Conservation (phyloP, 495 filamentous ascomycete genomes). For the Neurospora cerealis region DNA sequence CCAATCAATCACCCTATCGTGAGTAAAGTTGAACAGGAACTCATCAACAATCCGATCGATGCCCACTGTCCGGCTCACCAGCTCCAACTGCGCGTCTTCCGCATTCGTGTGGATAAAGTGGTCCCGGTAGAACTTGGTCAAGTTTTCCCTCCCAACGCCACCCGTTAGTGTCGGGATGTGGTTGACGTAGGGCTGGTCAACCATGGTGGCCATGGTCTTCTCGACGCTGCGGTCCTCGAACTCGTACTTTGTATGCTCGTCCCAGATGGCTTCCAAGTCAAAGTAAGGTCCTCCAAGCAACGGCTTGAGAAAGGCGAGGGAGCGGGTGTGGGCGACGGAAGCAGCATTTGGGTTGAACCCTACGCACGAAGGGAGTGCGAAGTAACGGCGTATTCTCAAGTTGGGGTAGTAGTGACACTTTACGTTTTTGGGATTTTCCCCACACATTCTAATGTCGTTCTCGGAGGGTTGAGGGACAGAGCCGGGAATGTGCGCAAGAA, state of each 20-base stretch:
- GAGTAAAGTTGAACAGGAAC: conserved; percentile 54
- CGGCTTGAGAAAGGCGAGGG: conserved; percentile 41
- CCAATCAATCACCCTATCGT: conserved; percentile 67
- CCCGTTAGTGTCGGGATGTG: conserved; percentile 55
- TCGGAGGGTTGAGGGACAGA: background rate
- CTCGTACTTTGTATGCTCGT: conserved; percentile 46
- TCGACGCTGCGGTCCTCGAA: conserved; percentile 44
- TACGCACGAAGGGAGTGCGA: conserved; percentile 31
- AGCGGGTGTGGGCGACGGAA: conserved; percentile 41
- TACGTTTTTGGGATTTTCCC: background rate
- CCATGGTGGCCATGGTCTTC: conserved; percentile 50
- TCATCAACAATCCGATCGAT: conserved; percentile 49
- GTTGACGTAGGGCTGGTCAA: conserved; percentile 50
- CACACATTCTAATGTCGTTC: background rate
- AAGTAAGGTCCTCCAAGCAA: conserved; percentile 43
- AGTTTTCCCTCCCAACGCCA: conserved; percentile 55
- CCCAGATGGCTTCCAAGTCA: conserved; percentile 52
- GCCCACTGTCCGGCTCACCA: conserved; percentile 61
- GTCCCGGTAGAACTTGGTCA: conserved; percentile 64
- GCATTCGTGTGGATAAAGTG: conserved; percentile 67
- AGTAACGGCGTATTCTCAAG: conserved; percentile 15
- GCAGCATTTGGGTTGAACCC: conserved; percentile 30
- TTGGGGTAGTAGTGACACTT: conserved; percentile 22
- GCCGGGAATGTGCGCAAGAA: conserved; percentile 16
- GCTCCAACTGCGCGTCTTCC: conserved; percentile 53